phyloP scores from a whole-genome alignment of 495 filamentous ascomycete genomes.

The Amorphotheca resinae region DNA sequence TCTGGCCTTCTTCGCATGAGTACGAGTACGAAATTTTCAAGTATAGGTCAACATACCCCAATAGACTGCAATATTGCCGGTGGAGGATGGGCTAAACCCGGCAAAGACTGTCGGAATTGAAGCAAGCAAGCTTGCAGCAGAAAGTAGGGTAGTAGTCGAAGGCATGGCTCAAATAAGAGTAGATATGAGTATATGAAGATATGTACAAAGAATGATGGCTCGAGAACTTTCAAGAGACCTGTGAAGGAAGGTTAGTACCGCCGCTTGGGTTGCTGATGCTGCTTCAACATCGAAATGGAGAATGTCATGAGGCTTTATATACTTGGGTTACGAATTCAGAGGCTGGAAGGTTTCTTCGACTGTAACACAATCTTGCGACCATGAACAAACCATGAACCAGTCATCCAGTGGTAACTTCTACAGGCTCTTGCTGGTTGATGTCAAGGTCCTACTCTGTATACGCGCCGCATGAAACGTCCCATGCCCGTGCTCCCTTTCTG shows the following conservation, averaged over 20 bases:
- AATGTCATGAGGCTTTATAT: slow-evolving; percentile 2
- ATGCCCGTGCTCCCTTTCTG: background rate
- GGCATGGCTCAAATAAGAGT: slow-evolving; percentile 4
- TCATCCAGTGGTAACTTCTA: background rate
- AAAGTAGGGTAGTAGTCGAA: background rate
- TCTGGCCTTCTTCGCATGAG: slow-evolving; percentile 30
- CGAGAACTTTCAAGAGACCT: background rate
- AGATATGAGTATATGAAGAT: background rate
- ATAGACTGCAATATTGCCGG: slow-evolving; percentile 52
- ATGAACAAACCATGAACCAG: slow-evolving; percentile 1
- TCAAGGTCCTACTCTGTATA: background rate
- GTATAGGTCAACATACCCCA: slow-evolving; percentile 40
- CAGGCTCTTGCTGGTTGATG: background rate
- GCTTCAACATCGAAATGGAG: background rate
- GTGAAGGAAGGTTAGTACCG: slow-evolving; percentile 1
- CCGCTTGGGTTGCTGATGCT: background rate
- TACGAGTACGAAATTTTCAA: background rate
- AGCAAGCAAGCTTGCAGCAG: slow-evolving; percentile 6
- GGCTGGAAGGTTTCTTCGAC: too few relatives aligned
- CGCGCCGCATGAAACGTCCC: background rate
- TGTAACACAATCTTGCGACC: slow-evolving; percentile 3
- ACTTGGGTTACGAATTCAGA: background rate
- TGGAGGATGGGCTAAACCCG: slow-evolving; percentile 35
- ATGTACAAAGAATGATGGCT: background rate
- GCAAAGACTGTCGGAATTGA: slow-evolving; percentile 14